Evolutionary conservation across 345 rosid genomes (phyloP), one percentile per base, ranked within the genome.

Genomic region (Camelina sativa): DNA sequence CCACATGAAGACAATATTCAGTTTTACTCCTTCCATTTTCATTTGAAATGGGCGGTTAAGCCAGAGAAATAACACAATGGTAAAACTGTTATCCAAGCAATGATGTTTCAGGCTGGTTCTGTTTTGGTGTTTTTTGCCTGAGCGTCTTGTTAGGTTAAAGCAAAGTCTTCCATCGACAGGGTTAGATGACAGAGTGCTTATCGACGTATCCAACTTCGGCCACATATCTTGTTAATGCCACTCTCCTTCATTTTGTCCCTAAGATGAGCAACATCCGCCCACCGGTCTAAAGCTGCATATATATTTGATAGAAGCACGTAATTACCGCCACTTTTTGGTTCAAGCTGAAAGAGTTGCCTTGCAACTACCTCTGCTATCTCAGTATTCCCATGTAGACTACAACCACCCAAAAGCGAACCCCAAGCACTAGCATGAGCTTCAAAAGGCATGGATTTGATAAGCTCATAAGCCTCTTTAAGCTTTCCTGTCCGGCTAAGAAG

Each of bases 261-360:
- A 23, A 90, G 70, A 69, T 60, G 69, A 77, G 81, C 83, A 8
- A 87, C 91, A 63, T 88, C 91, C 10, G 58, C 23, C 96, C 96
- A 90, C 64, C 81, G 83, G 13, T 83, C 87, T 6, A 85, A 82
- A 32, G 89, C 86, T 4, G 93, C 96, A 68, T 88, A 88, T 41
- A 88, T 88, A 65, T 85, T 79, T 43, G 96, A 92, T 74, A 92
- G 77, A 59, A 90, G 80, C 79, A 90, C 91, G 73, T 87, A 92
- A 57, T 44, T 82, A 76, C 85, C 86, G 6, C 84, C 88, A 71
- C 83, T 85, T 73, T 71, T 53, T 2, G 96, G 93, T 72, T 90
- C 91, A 79, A 86, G 76, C 80, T 86, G 81, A 61, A 88, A 81
- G 54, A 88, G 84, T 4, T 65, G 63, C 20, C 71, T 73, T 9